These are phyloP conservation scores for Pyrenula aspistea DNA, from an alignment of 495 filamentous ascomycete genomes.

Conservation along the genomic window DNA sequence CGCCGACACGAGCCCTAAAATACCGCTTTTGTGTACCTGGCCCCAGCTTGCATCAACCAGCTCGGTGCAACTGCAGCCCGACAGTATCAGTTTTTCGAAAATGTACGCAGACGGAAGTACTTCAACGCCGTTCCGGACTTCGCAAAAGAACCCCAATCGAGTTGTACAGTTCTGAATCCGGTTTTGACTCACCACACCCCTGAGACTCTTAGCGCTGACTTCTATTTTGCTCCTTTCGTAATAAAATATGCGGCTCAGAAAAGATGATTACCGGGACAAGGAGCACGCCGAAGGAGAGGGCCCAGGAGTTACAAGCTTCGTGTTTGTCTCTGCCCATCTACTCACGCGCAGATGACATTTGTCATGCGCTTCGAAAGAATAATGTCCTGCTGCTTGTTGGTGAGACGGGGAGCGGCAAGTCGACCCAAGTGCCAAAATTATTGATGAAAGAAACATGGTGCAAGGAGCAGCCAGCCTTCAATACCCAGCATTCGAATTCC, in stretches of 20 bases:
- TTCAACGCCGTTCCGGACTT: too few species aligned
- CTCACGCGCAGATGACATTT: slow-evolving; percentile 56
- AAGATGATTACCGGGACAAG: not conserved
- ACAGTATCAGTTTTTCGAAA: too few species aligned
- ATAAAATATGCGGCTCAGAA: not conserved
- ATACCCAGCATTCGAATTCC: slow-evolving; percentile 25
- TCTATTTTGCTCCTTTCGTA: too few species aligned
- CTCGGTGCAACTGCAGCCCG: too few species aligned
- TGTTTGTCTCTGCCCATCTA: slow-evolving; percentile 73
- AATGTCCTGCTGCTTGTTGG: slow-evolving; percentile 80
- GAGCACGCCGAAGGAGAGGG: slow-evolving; percentile 26
- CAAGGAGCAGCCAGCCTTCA: slow-evolving; percentile 19
- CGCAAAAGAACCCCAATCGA: too few species aligned
- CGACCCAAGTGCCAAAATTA: slow-evolving; percentile 92
- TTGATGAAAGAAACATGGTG: slow-evolving; percentile 73
- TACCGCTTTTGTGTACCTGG: too few species aligned
- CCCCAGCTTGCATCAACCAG: too few species aligned
- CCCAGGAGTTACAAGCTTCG: slow-evolving; percentile 33
- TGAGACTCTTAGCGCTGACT: too few species aligned
- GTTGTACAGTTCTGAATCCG: too few species aligned
- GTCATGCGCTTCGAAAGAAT: slow-evolving; percentile 46
- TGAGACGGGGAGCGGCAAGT: slow-evolving; percentile 94
- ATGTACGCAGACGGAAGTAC: too few species aligned
- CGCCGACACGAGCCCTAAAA: not conserved
- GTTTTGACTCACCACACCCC: too few species aligned